phyloP scores from a whole-genome alignment of 257 asterid genomes.

The Phtheirospermum japonicum region DNA sequence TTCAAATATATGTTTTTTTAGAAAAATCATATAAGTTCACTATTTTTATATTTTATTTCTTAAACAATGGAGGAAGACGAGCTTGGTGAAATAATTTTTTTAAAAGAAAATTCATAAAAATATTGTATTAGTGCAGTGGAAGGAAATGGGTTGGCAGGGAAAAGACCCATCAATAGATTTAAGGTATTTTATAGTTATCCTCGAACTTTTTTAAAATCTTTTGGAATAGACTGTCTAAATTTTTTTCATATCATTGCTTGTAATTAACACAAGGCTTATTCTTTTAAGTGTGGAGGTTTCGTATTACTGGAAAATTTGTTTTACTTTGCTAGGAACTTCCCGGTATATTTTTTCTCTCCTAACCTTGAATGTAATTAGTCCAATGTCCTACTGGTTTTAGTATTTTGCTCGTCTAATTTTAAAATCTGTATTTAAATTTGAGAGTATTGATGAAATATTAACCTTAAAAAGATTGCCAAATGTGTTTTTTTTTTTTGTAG shows the following conservation, averaged over 20 bases:
- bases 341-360: conserved; percentile 60
- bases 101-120: no score
- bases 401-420: not conserved
- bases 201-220: conserved; percentile 11
- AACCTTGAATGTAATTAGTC: no score
- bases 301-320: conserved; percentile 92
- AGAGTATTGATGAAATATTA: conserved; percentile 6
- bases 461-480: conserved; percentile 17
- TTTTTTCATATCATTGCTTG: conserved; percentile 13
- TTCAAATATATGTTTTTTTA: conserved; percentile 10
- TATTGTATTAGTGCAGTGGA: conserved; percentile 96
- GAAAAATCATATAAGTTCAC: no score
- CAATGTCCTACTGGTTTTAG: not conserved
- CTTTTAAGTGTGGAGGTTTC: conserved; percentile 92
- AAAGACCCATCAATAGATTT: no score
- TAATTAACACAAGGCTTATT: conserved; percentile 17
- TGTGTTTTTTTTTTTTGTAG: conserved; percentile 37
- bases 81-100: no score
- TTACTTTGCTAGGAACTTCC: conserved; percentile 83
- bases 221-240: conserved; percentile 10
- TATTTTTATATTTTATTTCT: conserved; percentile 18
- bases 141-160: no score
- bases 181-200: conserved; percentile 19
- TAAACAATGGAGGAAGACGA: conserved; percentile 78
- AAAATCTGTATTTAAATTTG: not conserved